Evolutionary conservation across 306 rosid species (phyloP).

Genomic region (Prunus campanulata): DNA sequence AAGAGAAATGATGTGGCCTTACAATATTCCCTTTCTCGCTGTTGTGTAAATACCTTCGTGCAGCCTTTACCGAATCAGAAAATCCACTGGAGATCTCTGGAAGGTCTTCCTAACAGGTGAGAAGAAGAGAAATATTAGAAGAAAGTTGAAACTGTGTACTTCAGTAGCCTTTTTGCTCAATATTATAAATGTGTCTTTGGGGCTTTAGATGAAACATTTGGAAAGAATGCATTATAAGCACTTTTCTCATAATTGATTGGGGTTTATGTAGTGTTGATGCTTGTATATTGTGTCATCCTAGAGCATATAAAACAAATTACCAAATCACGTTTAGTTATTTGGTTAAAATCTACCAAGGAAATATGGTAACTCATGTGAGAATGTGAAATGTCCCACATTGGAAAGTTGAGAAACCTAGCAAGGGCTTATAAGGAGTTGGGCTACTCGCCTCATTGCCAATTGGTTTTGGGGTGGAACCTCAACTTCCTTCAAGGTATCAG

Average conservation of each 20-base stretch:
- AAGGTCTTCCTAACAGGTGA: constrained; percentile 95
- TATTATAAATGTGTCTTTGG: constrained; percentile 2
- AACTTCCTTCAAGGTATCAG: no score
- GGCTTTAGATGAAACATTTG: not conserved
- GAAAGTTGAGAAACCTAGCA: no score
- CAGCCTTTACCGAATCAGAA: constrained; percentile 96
- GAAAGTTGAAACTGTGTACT: constrained; percentile 1
- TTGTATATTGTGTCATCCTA: not conserved
- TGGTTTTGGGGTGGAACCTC: no score
- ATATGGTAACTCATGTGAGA: not conserved
- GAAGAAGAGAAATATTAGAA: not conserved
- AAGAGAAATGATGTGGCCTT: not conserved
- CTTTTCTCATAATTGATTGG: not conserved
- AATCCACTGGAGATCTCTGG: constrained; percentile 93
- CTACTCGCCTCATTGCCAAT: no score
- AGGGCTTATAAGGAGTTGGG: no score
- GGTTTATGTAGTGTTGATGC: not conserved
- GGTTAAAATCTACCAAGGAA: not conserved
- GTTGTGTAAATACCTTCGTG: constrained; percentile 30
- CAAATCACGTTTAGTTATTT: not conserved
- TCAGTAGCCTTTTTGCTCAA: constrained; percentile 12
- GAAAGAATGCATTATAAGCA: not conserved
- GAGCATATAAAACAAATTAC: not conserved
- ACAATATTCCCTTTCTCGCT: constrained; percentile 20
- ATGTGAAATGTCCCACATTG: no score